phyloP scores from a whole-genome alignment of 345 rosid genomes.

The Heritiera littoralis region DNA sequence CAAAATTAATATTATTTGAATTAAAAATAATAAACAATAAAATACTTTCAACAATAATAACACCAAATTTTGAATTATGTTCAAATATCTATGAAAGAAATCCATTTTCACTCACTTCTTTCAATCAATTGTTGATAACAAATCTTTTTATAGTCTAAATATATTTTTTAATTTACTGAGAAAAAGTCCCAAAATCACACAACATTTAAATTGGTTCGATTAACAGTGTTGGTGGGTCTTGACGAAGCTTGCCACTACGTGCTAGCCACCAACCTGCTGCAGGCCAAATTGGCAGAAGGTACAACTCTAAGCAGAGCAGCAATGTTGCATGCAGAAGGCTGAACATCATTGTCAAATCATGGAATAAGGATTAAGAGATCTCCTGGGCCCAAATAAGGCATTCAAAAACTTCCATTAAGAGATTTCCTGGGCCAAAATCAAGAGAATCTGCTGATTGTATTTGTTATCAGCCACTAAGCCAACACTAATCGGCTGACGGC shows the following conservation, averaged over 20 bases:
- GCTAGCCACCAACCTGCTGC: too few species aligned
- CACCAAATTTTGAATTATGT: too few species aligned
- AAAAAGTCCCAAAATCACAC: not conserved
- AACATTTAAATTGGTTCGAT: not conserved
- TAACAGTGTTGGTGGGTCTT: not conserved
- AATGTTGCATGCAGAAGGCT: not conserved
- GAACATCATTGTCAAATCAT: not conserved
- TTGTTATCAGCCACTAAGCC: slow-evolving; percentile 3
- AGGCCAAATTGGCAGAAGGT: too few species aligned
- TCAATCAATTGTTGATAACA: too few species aligned
- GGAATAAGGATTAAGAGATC: not conserved
- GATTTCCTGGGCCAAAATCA: not conserved
- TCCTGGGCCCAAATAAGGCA: not conserved
- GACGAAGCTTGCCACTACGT: not conserved
- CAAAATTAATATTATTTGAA: too few species aligned
- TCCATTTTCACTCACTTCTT: too few species aligned
- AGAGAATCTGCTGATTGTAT: not conserved
- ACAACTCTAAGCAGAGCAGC: not conserved
- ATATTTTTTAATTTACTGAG: not conserved
- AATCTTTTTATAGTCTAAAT: not conserved
- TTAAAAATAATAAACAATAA: too few species aligned
- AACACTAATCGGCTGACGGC: not conserved
- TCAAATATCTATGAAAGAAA: too few species aligned
- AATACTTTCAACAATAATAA: too few species aligned
- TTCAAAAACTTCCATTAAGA: not conserved